Percentiles rank a stretch among this genome's conserved stretches.
These are phyloP conservation scores for Fusarium nurragi DNA, from an alignment of 2,329 filamentous ascomycete genomes.

Conservation along the genomic window DNA sequence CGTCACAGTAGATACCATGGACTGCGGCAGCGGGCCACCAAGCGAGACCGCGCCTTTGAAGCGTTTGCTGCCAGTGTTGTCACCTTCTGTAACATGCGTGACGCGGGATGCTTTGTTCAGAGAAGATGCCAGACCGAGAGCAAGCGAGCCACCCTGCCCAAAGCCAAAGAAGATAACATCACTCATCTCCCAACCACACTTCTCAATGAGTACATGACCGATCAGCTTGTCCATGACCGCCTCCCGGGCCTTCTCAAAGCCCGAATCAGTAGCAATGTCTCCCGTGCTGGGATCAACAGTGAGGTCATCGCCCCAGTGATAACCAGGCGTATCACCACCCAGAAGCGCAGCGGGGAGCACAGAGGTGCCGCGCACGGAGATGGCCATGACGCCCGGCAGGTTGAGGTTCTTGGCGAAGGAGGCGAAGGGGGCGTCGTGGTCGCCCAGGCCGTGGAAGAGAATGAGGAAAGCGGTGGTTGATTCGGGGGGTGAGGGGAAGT, in stretches of 20 bases:
- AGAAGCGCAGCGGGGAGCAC: conserved; percentile 75
- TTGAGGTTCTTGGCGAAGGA: conserved; percentile 73
- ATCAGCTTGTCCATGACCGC: conserved; percentile 63
- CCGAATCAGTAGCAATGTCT: conserved; percentile 68
- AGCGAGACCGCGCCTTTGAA: conserved; percentile 70
- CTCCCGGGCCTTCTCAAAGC: conserved; percentile 61
- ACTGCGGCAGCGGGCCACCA: conserved; percentile 66
- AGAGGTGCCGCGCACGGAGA: conserved; percentile 77
- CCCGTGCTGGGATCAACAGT: conserved; percentile 60
- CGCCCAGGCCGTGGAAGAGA: conserved; percentile 86
- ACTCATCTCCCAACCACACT: conserved; percentile 66
- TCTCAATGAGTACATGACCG: conserved; percentile 58
- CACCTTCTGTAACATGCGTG: conserved; percentile 47
- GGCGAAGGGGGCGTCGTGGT: conserved; percentile 74
- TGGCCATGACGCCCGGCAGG: conserved; percentile 79
- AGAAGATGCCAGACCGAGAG: conserved; percentile 63
- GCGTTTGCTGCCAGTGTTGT: conserved; percentile 15
- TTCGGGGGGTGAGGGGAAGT: conserved; percentile 64
- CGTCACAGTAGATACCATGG: conserved; percentile 59
- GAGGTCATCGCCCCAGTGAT: conserved; percentile 76
- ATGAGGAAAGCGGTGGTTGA: conserved; percentile 79
- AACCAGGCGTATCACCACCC: conserved; percentile 48
- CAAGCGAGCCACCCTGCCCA: conserved; percentile 73
- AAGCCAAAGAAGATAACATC: conserved; percentile 74
- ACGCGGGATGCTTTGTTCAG: conserved; percentile 50